Evolutionary conservation across 768 basidiomycete genomes (phyloP), one percentile per base, ranked within the genome.

Genomic region (Leccinum boreale): DNA sequence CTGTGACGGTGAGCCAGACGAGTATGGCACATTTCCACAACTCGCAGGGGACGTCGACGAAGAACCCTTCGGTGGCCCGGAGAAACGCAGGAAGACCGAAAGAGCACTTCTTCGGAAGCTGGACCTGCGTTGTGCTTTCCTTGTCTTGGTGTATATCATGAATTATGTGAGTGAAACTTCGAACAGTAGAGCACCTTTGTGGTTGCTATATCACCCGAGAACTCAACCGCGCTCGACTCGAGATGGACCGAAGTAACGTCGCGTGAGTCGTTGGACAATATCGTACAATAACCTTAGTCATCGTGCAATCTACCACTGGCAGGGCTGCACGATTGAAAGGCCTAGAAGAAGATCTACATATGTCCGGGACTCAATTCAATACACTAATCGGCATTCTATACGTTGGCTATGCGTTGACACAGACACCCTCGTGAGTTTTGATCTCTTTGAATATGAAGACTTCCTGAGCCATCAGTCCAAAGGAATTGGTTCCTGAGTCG

Each of bases 311-410:
- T 47, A 46, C 49, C 28, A 26, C 59, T 28, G 26, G 26, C 8
- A 88, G 89, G 48, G 88, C 86, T 8, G 89, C 89, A 21, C 79
- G 89, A 53, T 71, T 90, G 36, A 78, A 82, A 45, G 89, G 89
- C 1, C 84, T 90, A 56, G 85, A 88, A 66, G 73, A 76, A 56
- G 88, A 89, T 67, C 76, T 90, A 14, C 69, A 80, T 24, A 78
- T 90, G 31, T 73, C 79, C 53, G 84, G 81, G 17, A 72, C 77
- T 56, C 77, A 89, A 63, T 91, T 89, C 65, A 79, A 85, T 10
- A 87, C 87, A 0, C 69, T 90, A 15, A 73, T 90, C 21, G 84
- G 85, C 26, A 80, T 87, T 59, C 77, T 87, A 50, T 87, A 85
- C 62, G 78, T 86, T 46, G 86, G 86, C 26, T 90, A 89, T 64